Conservation (phyloP, 2,329 filamentous ascomycete species). For the Diaporthe sp. region DNA sequence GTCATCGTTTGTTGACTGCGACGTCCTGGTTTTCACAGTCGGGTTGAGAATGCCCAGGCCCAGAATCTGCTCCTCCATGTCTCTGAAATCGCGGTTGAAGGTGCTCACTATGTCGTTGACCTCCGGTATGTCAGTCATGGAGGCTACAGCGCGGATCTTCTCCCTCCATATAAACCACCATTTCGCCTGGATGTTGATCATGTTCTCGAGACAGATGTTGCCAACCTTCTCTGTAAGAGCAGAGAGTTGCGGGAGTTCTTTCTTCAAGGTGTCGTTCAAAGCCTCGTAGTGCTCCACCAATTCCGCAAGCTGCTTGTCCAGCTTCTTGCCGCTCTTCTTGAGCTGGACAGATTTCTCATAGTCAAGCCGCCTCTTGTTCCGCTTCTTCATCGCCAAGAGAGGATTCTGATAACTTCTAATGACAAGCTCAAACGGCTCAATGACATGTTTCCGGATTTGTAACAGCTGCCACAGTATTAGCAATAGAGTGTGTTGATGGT, state of each 20-base stretch:
- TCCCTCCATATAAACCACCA: slow-evolving; percentile 90
- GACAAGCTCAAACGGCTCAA: slow-evolving; percentile 71
- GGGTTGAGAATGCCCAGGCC: slow-evolving; percentile 85
- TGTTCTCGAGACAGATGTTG: slow-evolving; percentile 84
- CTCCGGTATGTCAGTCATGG: slow-evolving; percentile 75
- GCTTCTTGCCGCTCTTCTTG: slow-evolving; percentile 84
- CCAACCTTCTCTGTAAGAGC: slow-evolving; percentile 85
- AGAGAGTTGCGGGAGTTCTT: slow-evolving; percentile 90
- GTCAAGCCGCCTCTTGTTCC: slow-evolving; percentile 91
- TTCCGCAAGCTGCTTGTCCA: slow-evolving; percentile 87
- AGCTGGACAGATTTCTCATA: slow-evolving; percentile 86
- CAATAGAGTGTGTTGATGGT: background rate
- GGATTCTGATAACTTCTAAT: slow-evolving; percentile 78
- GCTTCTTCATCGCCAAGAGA: slow-evolving; percentile 91
- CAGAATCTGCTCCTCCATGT: slow-evolving; percentile 79
- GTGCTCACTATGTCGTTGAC: slow-evolving; percentile 80
- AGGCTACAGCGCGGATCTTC: slow-evolving; percentile 83
- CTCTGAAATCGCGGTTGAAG: slow-evolving; percentile 84
- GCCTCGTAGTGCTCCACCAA: slow-evolving; percentile 91
- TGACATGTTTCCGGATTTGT: slow-evolving; percentile 84
- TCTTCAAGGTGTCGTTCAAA: slow-evolving; percentile 92
- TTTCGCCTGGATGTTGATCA: slow-evolving; percentile 84
- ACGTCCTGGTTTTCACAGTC: slow-evolving; percentile 70
- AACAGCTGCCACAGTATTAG: slow-evolving; percentile 59
- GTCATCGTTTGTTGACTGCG: slow-evolving; percentile 70